These are phyloP conservation scores for Amphirosellinia nigrospora DNA, from an alignment of 495 filamentous ascomycete species.

Conservation along the genomic window DNA sequence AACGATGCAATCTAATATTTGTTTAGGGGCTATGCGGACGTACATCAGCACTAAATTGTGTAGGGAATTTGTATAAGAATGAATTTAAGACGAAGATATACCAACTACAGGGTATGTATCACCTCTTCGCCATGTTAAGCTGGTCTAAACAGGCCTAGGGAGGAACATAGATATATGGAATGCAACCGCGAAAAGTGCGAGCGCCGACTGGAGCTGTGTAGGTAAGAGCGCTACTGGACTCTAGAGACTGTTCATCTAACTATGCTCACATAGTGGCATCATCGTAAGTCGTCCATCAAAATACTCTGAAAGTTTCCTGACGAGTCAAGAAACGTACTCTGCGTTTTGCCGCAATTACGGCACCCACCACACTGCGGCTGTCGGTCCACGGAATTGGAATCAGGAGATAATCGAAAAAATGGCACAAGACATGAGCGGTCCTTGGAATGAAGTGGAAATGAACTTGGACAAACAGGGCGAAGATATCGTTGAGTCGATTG, in stretches of 20 bases:
- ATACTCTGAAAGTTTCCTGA: background rate
- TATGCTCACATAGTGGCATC: conserved; percentile 24
- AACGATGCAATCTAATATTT: background rate
- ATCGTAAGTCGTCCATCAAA: conserved; percentile 11
- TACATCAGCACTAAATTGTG: background rate
- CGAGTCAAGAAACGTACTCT: conserved; percentile 33
- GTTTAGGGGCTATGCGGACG: conserved; percentile 9
- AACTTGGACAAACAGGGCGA: background rate
- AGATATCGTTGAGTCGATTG: conserved; percentile 2
- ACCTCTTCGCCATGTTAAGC: background rate
- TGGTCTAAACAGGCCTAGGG: conserved; percentile 10
- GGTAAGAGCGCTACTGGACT: conserved; percentile 1
- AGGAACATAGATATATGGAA: conserved; percentile 25
- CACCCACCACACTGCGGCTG: conserved; percentile 29
- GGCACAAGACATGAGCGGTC: conserved; percentile 32
- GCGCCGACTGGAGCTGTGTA: conserved; percentile 35
- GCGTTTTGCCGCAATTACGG: conserved; percentile 47
- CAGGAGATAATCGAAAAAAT: conserved; percentile 46
- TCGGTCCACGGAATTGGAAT: conserved; percentile 44
- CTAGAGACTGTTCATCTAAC: background rate
- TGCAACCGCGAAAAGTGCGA: conserved; percentile 25
- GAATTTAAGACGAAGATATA: conserved; percentile 19
- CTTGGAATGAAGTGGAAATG: conserved; percentile 34
- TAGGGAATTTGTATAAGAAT: background rate
- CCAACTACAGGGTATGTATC: background rate